phyloP scores from a whole-genome alignment of 1,284 basidiomycete species.

The Boletellus sp. region DNA sequence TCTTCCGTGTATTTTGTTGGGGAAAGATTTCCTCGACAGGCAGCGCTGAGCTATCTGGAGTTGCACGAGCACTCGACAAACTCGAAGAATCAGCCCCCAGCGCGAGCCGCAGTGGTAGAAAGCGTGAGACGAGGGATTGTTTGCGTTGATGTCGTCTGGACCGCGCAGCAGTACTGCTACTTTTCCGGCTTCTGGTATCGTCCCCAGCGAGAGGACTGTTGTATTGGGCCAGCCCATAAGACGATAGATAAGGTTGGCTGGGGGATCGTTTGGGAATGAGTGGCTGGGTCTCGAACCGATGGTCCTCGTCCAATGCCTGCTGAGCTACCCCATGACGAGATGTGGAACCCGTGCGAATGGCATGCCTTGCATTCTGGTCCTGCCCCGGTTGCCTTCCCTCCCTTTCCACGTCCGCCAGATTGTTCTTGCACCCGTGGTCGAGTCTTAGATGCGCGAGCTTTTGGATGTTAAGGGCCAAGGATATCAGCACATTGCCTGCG shows the following conservation, averaged over 20 bases:
- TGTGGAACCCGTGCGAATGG: slow-evolving; percentile 1
- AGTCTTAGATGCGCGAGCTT: slow-evolving; percentile 86
- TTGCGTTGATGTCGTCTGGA: slow-evolving; percentile 23
- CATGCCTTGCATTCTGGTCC: slow-evolving; percentile 2
- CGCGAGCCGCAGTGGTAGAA: slow-evolving; percentile 16
- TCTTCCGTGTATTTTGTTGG: slow-evolving; percentile 7
- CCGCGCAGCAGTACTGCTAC: slow-evolving; percentile 19
- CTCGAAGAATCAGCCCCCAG: slow-evolving; percentile 11
- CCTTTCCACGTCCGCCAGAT: slow-evolving; percentile 10
- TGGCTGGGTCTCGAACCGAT: slow-evolving; percentile 26
- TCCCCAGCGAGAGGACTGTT: slow-evolving; percentile 13
- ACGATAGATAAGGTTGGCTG: slow-evolving; percentile 14
- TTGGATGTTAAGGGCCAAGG: slow-evolving; percentile 86
- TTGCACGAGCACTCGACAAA: not conserved
- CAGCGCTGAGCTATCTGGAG: slow-evolving; percentile 23
- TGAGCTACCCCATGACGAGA: slow-evolving; percentile 8
- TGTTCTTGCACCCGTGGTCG: slow-evolving; percentile 38
- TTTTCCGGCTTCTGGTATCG: slow-evolving; percentile 28
- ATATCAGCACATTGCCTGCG: slow-evolving; percentile 85
- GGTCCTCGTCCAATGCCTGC: slow-evolving; percentile 8
- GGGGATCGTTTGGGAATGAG: slow-evolving; percentile 27
- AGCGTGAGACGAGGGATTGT: slow-evolving; percentile 18
- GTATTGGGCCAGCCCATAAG: slow-evolving; percentile 19
- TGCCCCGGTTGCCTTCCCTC: slow-evolving; percentile 8
- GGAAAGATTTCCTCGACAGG: slow-evolving; percentile 31